Percentiles rank a stretch among this genome's conserved stretches.
These are phyloP conservation scores for Friedmanniomyces endolithicus DNA, from an alignment of 495 filamentous ascomycete genomes.

Conservation along the genomic window DNA sequence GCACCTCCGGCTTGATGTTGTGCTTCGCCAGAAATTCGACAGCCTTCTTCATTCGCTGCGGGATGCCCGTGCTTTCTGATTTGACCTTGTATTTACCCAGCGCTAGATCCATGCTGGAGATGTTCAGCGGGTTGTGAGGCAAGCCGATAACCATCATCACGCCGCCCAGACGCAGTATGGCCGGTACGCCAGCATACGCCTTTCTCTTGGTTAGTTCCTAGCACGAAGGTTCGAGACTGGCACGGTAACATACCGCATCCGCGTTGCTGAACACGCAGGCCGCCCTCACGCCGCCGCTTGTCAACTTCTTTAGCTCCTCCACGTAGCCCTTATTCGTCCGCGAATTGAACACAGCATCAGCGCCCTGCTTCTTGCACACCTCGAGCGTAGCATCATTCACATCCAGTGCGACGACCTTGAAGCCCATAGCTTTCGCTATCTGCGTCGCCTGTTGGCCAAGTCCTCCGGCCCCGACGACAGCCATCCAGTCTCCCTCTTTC, in stretches of 20 bases:
- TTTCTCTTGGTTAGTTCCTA: neutral
- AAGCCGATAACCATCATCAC: conserved; percentile 35
- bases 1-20: conserved; percentile 29
- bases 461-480: conserved; percentile 17
- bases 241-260: conserved; percentile 13
- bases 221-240: neutral
- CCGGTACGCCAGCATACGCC: conserved; percentile 23
- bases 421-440: conserved; percentile 27
- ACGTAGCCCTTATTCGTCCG: conserved; percentile 26
- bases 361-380: conserved; percentile 23
- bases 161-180: conserved; percentile 23
- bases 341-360: conserved; percentile 31
- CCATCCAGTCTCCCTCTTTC: conserved; percentile 28
- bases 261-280: conserved; percentile 31
- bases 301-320: conserved; percentile 28
- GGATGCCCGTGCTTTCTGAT: conserved; percentile 28
- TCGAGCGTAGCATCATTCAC: conserved; percentile 26
- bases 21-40: conserved; percentile 32
- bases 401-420: conserved; percentile 24
- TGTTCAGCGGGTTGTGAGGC: conserved; percentile 24
- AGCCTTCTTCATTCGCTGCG: conserved; percentile 30
- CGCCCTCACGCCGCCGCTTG: conserved; percentile 27
- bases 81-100: conserved; percentile 25
- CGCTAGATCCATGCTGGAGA: conserved; percentile 24
- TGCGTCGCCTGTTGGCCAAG: conserved; percentile 21